Conservation (phyloP, 306 rosid genomes). For the Arachis hypogaea region DNA sequence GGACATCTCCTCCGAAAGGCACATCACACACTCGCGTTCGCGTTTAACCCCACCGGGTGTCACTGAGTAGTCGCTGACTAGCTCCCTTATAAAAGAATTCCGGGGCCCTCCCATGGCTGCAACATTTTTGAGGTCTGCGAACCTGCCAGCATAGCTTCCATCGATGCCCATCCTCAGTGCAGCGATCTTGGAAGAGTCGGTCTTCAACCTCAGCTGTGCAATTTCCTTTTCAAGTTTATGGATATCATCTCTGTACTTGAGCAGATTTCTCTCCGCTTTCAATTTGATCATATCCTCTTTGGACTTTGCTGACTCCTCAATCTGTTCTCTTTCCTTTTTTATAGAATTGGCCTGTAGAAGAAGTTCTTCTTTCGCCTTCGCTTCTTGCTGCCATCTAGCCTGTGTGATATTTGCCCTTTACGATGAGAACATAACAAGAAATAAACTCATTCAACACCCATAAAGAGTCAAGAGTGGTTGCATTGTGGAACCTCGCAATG, state of each 20-base stretch:
- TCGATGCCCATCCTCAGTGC: slow-evolving; percentile 76
- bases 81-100: slow-evolving; percentile 47
- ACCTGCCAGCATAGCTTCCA: slow-evolving; percentile 63
- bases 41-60: slow-evolving; percentile 67
- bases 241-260: slow-evolving; percentile 68
- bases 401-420: slow-evolving; percentile 51
- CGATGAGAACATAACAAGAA: slow-evolving; percentile 57
- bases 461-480: slow-evolving; percentile 34
- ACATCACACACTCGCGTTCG: slow-evolving; percentile 88
- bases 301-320: slow-evolving; percentile 63
- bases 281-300: slow-evolving; percentile 61
- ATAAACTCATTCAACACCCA: slow-evolving; percentile 44
- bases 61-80: slow-evolving; percentile 46
- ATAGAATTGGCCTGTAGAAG: slow-evolving; percentile 51
- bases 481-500: slow-evolving; percentile 16
- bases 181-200: slow-evolving; percentile 77
- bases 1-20: slow-evolving; percentile 89
- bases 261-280: slow-evolving; percentile 69
- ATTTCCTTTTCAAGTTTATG: slow-evolving; percentile 75
- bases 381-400: slow-evolving; percentile 76
- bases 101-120: slow-evolving; percentile 41
- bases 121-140: slow-evolving; percentile 44
- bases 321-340: slow-evolving; percentile 74
- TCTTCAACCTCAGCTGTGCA: slow-evolving; percentile 67
- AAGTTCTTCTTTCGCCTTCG: slow-evolving; percentile 64